Evolutionary conservation across 257 asterid species (phyloP).

Genomic region (Euphrasia confusa): DNA sequence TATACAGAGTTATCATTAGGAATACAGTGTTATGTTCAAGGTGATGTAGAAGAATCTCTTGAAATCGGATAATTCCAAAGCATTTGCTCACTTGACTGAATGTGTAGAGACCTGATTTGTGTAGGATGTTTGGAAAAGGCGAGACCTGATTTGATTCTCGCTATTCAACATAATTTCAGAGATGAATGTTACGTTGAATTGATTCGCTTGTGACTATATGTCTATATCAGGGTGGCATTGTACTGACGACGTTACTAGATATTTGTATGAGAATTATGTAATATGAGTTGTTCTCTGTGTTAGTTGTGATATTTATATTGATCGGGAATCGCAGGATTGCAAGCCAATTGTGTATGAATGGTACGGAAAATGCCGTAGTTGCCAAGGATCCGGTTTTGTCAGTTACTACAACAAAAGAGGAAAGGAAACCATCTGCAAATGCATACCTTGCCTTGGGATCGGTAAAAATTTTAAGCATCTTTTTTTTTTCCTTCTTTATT

Average conservation of each 20-base stretch:
- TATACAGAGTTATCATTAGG: too few relatives aligned
- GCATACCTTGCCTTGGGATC: constrained; percentile 89
- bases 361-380: constrained; percentile 94
- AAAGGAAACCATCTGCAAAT: constrained; percentile 80
- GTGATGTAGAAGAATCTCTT: background rate
- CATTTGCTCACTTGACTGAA: background rate
- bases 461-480: constrained; percentile 36
- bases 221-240: background rate
- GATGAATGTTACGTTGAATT: constrained; percentile 6
- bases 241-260: background rate
- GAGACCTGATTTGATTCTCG: background rate
- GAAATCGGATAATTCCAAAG: background rate
- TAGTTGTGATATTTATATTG: background rate
- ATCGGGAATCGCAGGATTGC: constrained; percentile 56
- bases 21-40: background rate
- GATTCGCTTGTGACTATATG: background rate
- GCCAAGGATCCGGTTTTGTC: constrained; percentile 87
- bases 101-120: background rate
- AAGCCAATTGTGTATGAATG: constrained; percentile 85
- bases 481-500: constrained; percentile 5
- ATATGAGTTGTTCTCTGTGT: background rate
- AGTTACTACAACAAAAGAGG: constrained; percentile 84
- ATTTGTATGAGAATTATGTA: background rate
- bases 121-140: background rate
- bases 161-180: background rate